Conservation (phyloP, 2,329 filamentous ascomycete species). For the Metarhizium anisopliae region DNA sequence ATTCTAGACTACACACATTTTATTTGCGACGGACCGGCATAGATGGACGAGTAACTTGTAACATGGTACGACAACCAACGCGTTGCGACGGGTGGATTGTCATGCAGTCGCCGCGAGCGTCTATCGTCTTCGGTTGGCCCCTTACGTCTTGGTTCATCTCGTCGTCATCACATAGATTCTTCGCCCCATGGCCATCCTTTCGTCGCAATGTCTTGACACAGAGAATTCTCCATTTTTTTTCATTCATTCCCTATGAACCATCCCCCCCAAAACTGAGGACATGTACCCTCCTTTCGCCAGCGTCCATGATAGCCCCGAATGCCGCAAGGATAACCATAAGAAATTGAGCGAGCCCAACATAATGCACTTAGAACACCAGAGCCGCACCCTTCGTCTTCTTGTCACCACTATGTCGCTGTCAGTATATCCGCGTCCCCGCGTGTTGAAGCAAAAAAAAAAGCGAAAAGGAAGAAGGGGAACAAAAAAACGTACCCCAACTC, state of each 20-base stretch:
- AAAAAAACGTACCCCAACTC: constrained; percentile 77
- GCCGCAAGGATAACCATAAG: constrained; percentile 34
- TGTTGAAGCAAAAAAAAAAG: background rate
- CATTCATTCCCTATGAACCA: constrained; percentile 37
- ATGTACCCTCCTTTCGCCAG: constrained; percentile 38
- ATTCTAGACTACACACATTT: constrained; percentile 30
- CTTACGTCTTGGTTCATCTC: too few relatives aligned
- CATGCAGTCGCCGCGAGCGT: too few relatives aligned
- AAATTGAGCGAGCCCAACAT: constrained; percentile 31
- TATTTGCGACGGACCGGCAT: background rate
- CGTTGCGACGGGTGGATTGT: too few relatives aligned
- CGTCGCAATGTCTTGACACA: constrained; percentile 3
- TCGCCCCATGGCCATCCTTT: background rate
- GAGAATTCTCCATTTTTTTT: constrained; percentile 15
- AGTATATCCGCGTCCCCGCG: background rate
- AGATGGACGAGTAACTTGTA: background rate
- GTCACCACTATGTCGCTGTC: constrained; percentile 69
- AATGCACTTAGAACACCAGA: constrained; percentile 89
- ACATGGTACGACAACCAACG: too few relatives aligned
- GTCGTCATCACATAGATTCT: background rate
- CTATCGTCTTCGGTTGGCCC: too few relatives aligned
- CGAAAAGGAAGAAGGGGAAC: too few relatives aligned
- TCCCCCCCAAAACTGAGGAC: constrained; percentile 30
- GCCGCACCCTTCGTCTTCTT: constrained; percentile 99
- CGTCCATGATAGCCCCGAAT: constrained; percentile 37